Evolutionary conservation across 2,329 filamentous ascomycete species (phyloP).

Genomic region (Trichoderma atroviride): DNA sequence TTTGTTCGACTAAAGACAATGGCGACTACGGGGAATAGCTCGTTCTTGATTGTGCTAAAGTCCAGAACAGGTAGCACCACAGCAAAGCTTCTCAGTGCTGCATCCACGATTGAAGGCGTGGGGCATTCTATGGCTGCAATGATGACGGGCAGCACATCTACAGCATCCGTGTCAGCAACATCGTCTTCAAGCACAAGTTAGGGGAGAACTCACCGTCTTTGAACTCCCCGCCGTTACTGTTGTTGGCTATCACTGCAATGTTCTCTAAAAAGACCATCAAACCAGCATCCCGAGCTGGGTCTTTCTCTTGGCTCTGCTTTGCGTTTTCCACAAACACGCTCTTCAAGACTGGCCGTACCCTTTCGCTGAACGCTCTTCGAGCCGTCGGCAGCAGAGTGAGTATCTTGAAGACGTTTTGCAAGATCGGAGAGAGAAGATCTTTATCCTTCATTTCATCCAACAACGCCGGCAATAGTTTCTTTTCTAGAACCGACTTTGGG

Average conservation of each 20-base stretch:
- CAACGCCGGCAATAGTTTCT: slow-evolving; percentile 86
- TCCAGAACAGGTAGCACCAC: slow-evolving; percentile 85
- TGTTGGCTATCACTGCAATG: slow-evolving; percentile 72
- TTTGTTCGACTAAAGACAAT: slow-evolving; percentile 89
- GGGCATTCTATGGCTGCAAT: slow-evolving; percentile 82
- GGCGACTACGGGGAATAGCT: slow-evolving; percentile 91
- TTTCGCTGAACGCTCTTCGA: slow-evolving; percentile 78
- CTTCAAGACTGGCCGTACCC: slow-evolving; percentile 80
- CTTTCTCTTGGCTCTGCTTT: slow-evolving; percentile 68
- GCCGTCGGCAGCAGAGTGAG: slow-evolving; percentile 76
- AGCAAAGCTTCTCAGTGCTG: slow-evolving; percentile 76
- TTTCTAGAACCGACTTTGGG: slow-evolving; percentile 89
- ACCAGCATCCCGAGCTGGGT: slow-evolving; percentile 82
- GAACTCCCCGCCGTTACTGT: slow-evolving; percentile 88
- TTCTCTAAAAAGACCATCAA: slow-evolving; percentile 91
- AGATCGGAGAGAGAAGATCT: slow-evolving; percentile 79
- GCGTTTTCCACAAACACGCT: slow-evolving; percentile 73
- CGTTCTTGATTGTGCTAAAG: slow-evolving; percentile 95
- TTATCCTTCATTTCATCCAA: slow-evolving; percentile 93
- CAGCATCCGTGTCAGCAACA: neutral
- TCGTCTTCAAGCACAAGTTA: no score
- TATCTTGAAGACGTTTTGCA: slow-evolving; percentile 93
- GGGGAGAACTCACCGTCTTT: slow-evolving; percentile 70
- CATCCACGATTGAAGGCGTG: slow-evolving; percentile 87
- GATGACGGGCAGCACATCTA: slow-evolving; percentile 86